Evolutionary conservation across 768 basidiomycete species (phyloP).

Genomic region (Lactarius sanguifluus): DNA sequence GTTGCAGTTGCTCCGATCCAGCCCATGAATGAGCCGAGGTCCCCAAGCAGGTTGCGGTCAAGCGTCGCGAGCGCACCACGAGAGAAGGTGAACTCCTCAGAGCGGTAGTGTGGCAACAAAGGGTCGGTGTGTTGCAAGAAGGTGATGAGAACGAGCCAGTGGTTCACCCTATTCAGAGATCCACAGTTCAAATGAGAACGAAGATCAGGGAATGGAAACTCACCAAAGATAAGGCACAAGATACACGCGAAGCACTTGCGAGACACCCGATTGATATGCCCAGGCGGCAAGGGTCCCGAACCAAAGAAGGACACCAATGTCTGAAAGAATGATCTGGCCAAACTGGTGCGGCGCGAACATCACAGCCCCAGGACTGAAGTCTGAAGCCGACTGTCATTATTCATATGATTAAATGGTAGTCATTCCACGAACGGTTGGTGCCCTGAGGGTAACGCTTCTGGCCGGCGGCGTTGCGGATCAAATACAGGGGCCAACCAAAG

Average conservation of each 20-base stretch:
- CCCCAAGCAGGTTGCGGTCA: slow-evolving; percentile 79
- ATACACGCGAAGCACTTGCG: slow-evolving; percentile 75
- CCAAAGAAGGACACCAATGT: slow-evolving; percentile 79
- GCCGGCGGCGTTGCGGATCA: slow-evolving; percentile 81
- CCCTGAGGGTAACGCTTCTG: slow-evolving; percentile 75
- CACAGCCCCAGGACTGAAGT: slow-evolving; percentile 74
- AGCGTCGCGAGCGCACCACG: slow-evolving; percentile 92
- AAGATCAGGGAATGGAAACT: slow-evolving; percentile 13
- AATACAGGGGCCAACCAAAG: slow-evolving; percentile 83
- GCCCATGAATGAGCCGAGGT: slow-evolving; percentile 73
- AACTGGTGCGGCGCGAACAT: slow-evolving; percentile 87
- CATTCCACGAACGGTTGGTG: slow-evolving; percentile 66
- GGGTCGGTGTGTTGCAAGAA: slow-evolving; percentile 99
- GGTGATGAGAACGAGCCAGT: slow-evolving; percentile 95
- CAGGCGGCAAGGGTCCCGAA: slow-evolving; percentile 55
- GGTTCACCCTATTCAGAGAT: slow-evolving; percentile 60
- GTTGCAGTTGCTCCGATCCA: slow-evolving; percentile 86
- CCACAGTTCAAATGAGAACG: neutral
- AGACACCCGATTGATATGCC: slow-evolving; percentile 62
- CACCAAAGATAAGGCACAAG: slow-evolving; percentile 86
- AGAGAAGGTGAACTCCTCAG: slow-evolving; percentile 85
- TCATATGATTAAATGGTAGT: neutral
- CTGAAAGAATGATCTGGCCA: slow-evolving; percentile 75
- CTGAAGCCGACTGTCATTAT: slow-evolving; percentile 34
- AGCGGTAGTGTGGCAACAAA: slow-evolving; percentile 89